phyloP scores from a whole-genome alignment of 345 rosid species.

The Boechera retrofracta region DNA sequence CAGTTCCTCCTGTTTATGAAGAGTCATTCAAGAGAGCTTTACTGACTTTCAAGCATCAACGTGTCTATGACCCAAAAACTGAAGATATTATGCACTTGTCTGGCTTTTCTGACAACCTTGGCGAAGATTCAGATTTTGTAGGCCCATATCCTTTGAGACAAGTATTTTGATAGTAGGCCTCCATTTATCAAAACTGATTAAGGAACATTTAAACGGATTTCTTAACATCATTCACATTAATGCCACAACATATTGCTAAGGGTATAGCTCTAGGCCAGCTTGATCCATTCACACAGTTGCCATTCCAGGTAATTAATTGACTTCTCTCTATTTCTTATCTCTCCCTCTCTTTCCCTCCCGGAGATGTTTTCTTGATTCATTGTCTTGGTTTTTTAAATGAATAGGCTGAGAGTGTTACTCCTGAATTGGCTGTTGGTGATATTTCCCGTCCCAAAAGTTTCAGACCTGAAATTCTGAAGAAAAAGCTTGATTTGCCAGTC shows the following conservation, averaged over 20 bases:
- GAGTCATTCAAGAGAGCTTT: conserved; percentile 86
- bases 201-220: conserved; percentile 24
- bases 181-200: conserved; percentile 20
- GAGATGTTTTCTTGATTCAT: conserved; percentile 26
- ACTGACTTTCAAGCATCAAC: conserved; percentile 89
- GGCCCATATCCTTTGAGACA: conserved; percentile 94
- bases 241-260: conserved; percentile 77
- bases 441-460: conserved; percentile 46
- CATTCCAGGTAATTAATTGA: conserved; percentile 64
- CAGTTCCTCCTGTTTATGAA: conserved; percentile 87
- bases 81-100: conserved; percentile 69
- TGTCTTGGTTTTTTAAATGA: conserved; percentile 16
- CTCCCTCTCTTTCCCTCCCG: not conserved
- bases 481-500: conserved; percentile 86
- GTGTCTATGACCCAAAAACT: conserved; percentile 72
- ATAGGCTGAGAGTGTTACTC: conserved; percentile 57
- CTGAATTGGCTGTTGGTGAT: conserved; percentile 42
- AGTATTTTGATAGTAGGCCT: conserved; percentile 16
- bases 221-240: conserved; percentile 65
- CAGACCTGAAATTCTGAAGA: conserved; percentile 61
- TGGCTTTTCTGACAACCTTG: conserved; percentile 51
- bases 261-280: conserved; percentile 87
- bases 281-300: conserved; percentile 85
- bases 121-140: conserved; percentile 66
- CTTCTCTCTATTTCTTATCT: conserved; percentile 19